Evolutionary conservation across 257 asterid species (phyloP).

Genomic region (Jaltomata sinuosa): DNA sequence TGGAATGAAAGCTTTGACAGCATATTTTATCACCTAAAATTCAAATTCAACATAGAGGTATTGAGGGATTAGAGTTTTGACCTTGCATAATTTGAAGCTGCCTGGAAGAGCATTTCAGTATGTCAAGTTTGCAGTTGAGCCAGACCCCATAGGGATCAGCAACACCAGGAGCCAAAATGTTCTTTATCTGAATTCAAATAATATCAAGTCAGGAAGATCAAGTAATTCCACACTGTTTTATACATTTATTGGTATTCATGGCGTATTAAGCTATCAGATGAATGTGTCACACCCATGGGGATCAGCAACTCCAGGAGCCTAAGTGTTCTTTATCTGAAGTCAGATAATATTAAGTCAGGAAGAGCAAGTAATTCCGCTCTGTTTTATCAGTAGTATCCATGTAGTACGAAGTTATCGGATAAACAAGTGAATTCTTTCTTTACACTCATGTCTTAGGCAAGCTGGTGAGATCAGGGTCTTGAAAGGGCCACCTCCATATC

Average conservation of each 20-base stretch:
- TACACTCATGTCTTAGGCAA: neutral
- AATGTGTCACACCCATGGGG: slow-evolving; percentile 27
- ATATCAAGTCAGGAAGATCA: neutral
- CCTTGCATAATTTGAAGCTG: slow-evolving; percentile 67
- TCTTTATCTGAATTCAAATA: slow-evolving; percentile 42
- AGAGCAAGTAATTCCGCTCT: neutral
- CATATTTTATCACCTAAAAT: neutral
- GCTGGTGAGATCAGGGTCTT: neutral
- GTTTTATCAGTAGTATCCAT: neutral
- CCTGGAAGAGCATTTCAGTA: slow-evolving; percentile 44
- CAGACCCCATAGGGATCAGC: slow-evolving; percentile 78
- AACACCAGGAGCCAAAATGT: slow-evolving; percentile 58
- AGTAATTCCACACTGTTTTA: neutral
- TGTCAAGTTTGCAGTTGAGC: slow-evolving; percentile 57
- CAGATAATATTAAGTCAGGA: neutral
- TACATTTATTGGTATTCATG: neutral
- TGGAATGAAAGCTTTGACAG: neutral
- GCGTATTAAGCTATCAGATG: neutral
- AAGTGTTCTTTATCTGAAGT: slow-evolving; percentile 54
- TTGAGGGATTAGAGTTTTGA: slow-evolving; percentile 5
- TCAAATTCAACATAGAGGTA: neutral
- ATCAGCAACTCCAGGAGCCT: slow-evolving; percentile 74
- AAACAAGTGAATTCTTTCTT: neutral
- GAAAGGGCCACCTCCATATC: neutral
- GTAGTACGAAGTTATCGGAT: neutral